Evolutionary conservation across 192 early-diverging fungal genomes (phyloP).

Genomic region (Coemansia umbellata): DNA sequence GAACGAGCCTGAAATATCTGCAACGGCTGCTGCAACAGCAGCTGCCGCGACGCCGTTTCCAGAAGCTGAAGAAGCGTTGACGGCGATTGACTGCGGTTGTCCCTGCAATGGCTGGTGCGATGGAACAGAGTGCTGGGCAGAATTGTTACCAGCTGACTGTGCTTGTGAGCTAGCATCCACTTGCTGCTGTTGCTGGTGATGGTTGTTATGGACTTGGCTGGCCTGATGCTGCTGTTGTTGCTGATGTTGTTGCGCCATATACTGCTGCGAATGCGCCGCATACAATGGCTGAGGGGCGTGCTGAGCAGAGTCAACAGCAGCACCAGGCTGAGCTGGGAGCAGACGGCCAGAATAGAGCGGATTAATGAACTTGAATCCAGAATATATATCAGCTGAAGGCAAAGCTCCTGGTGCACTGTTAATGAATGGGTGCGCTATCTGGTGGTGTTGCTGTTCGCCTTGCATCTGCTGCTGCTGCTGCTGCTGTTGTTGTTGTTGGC

Average conservation of each 20-base stretch:
- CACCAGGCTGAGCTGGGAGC: slow-evolving; percentile 12
- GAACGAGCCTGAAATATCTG: slow-evolving; percentile 38
- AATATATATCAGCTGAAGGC: slow-evolving; percentile 30
- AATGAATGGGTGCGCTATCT: slow-evolving; percentile 29
- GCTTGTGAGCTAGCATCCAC: too few relatives aligned
- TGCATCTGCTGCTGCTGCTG: slow-evolving; percentile 13
- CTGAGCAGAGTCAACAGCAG: slow-evolving; percentile 3
- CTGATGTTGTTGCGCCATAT: slow-evolving; percentile 16
- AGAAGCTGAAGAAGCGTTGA: not conserved
- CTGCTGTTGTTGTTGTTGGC: slow-evolving; percentile 9
- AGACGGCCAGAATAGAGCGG: slow-evolving; percentile 39
- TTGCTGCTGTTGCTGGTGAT: slow-evolving; percentile 7
- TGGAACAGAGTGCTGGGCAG: slow-evolving; percentile 16
- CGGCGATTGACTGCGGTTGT: not conserved
- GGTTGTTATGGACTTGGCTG: too few relatives aligned
- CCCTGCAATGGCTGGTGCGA: slow-evolving; percentile 23
- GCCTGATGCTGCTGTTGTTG: slow-evolving; percentile 7
- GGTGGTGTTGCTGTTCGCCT: slow-evolving; percentile 5
- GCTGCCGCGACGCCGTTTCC: slow-evolving; percentile 12
- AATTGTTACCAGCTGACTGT: not conserved
- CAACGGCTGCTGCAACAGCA: slow-evolving; percentile 26
- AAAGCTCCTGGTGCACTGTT: slow-evolving; percentile 12
- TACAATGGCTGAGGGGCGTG: slow-evolving; percentile 9
- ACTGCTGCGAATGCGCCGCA: slow-evolving; percentile 9
- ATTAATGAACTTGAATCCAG: slow-evolving; percentile 47